Evolutionary conservation across 176 grass and related monocot species (phyloP), one percentile per base, ranked within the genome.

Genomic region (Metroxylon sagu): DNA sequence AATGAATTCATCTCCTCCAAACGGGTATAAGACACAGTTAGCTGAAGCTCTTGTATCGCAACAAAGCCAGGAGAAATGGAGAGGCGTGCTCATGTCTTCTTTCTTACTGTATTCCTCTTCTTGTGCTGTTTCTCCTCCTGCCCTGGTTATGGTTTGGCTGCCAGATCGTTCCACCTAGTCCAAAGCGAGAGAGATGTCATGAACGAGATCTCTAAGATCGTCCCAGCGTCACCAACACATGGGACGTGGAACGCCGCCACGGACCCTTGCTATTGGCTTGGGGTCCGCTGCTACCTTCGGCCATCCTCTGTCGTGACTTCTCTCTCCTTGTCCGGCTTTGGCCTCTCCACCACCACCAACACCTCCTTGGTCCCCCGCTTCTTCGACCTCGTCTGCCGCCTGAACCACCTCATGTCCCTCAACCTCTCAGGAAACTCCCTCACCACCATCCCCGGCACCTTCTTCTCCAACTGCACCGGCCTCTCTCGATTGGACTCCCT

Each of bases 381-480:
- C 48, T 87, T 90, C 39, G 12, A n/a, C 1, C 0, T 1, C 19
- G 49, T 96, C 4, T 96, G 91, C 65, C 4, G 0, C 16, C 71
- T 96, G 5, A 39, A 77, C 12, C 65, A 56, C 57, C 53, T 96
- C 69, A 6, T 7, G 3, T 0, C 3, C 5, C 91, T 96, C 16
- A 53, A 96, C 26, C 77, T 96, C 21, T 96, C 86, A 0, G 4
- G 0, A 1, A 96, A 96, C 48, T 2, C 0, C 0, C 49, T 96
- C 6, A n/a, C 64, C 19, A 8, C 6, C 60, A 55, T 87, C n/a
- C 10, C 65, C 2, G 12, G 15, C 16, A 52, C 52, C 53, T 82
- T 75, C 56, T 3, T 64, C 29, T 51, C 70, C 68, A 50, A 74
- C 50, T 90, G 91, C 71, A 5, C 18, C 3, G 71, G 74, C 52